phyloP scores from a whole-genome alignment of 345 rosid genomes.

The Populus davidiana region DNA sequence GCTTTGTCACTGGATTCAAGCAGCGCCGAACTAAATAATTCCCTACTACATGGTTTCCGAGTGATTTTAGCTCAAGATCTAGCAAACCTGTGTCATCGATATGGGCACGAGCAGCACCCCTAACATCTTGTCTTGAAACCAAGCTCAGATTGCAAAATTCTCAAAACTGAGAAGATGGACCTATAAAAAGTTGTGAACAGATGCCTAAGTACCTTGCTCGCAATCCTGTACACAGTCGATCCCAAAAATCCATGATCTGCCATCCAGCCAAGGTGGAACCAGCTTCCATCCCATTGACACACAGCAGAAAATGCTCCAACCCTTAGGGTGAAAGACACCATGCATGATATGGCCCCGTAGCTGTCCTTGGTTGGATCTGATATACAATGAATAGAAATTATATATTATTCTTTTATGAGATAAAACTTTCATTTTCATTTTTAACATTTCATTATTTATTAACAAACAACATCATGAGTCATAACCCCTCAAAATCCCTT shows the following conservation, averaged over 20 bases:
- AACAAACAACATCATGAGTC: too few relatives aligned
- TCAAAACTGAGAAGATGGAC: background rate
- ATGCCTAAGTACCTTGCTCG: slow-evolving; percentile 68
- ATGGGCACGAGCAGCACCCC: slow-evolving; percentile 83
- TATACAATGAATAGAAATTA: too few relatives aligned
- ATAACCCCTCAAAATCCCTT: too few relatives aligned
- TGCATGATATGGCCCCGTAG: slow-evolving; percentile 62
- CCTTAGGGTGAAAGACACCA: slow-evolving; percentile 90
- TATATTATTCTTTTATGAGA: too few relatives aligned
- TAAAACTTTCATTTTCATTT: too few relatives aligned
- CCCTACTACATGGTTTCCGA: slow-evolving; percentile 86
- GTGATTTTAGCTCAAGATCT: slow-evolving; percentile 83
- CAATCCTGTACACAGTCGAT: slow-evolving; percentile 71
- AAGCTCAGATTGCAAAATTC: background rate
- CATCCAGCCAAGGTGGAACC: slow-evolving; percentile 67
- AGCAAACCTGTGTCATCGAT: slow-evolving; percentile 92
- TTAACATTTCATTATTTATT: too few relatives aligned
- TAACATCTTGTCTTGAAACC: slow-evolving; percentile 82
- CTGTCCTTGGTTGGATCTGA: slow-evolving; percentile 30
- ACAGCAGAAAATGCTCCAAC: slow-evolving; percentile 68
- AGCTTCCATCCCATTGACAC: slow-evolving; percentile 62
- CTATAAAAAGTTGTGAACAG: background rate
- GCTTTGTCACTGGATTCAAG: slow-evolving; percentile 88
- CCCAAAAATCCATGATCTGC: slow-evolving; percentile 86
- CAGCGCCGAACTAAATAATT: slow-evolving; percentile 81